Evolutionary conservation across 306 rosid genomes (phyloP).

Genomic region (Betula pendula): DNA sequence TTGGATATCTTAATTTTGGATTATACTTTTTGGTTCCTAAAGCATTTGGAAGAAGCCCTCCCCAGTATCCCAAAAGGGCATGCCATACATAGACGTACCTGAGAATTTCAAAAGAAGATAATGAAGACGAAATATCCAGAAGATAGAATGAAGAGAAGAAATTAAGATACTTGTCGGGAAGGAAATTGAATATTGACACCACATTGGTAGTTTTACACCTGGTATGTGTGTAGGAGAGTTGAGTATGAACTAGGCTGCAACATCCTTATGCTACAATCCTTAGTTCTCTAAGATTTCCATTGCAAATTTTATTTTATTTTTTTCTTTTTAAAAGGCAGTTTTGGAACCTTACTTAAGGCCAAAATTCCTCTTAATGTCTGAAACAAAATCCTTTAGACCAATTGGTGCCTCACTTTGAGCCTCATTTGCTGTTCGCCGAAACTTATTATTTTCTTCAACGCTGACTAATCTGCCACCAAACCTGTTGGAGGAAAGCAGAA

Average conservation of each 20-base stretch:
- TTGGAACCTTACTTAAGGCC: conserved; percentile 37
- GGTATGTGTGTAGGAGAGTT: background rate
- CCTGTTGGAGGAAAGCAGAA: conserved; percentile 24
- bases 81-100: conserved; percentile 49
- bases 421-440: conserved; percentile 19
- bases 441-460: conserved; percentile 40
- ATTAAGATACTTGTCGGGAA: background rate
- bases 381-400: conserved; percentile 39
- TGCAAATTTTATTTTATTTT: background rate
- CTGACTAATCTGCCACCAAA: conserved; percentile 43
- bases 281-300: background rate
- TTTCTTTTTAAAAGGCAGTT: background rate
- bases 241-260: background rate
- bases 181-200: background rate
- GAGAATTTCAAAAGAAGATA: conserved; percentile 7
- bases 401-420: conserved; percentile 29
- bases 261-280: background rate
- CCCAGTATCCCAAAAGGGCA: conserved; percentile 48
- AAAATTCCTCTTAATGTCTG: conserved; percentile 35
- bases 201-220: background rate
- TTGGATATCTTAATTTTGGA: conserved; percentile 31
- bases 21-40: conserved; percentile 37
- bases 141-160: background rate
- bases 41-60: conserved; percentile 41
- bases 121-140: background rate